Evolutionary conservation across 164 flowering plant species (phyloP).

Genomic region (Aristolochia californica): DNA sequence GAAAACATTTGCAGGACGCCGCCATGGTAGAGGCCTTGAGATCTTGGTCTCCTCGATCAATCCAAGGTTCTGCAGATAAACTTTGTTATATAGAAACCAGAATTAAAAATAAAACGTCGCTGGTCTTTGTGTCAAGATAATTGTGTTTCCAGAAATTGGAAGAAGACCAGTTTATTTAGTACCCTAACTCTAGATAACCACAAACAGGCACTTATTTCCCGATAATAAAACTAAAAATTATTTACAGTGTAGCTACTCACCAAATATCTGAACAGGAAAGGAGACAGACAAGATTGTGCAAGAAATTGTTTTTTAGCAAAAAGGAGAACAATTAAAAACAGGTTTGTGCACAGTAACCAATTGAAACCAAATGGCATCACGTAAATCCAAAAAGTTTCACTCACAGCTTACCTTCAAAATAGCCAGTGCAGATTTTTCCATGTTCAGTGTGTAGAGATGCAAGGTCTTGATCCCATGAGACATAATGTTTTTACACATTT

Average conservation of each 20-base stretch:
- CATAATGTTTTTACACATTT: constrained; percentile 95
- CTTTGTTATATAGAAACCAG: not conserved
- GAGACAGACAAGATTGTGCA: not conserved
- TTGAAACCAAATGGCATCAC: too few species aligned
- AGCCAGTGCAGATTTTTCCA: constrained; percentile 90
- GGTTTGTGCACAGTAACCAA: too few species aligned
- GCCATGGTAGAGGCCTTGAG: constrained; percentile 80
- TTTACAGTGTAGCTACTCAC: too few species aligned
- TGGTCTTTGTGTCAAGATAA: too few species aligned
- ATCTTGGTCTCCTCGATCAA: constrained; percentile 77
- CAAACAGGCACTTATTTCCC: too few species aligned
- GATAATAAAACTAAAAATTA: too few species aligned
- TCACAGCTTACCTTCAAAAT: constrained; percentile 54
- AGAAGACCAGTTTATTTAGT: too few species aligned
- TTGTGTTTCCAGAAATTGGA: too few species aligned
- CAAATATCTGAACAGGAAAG: not conserved
- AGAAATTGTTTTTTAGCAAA: too few species aligned
- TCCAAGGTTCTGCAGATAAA: constrained; percentile 69
- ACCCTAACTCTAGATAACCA: too few species aligned
- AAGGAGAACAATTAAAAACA: not conserved
- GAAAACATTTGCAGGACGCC: constrained; percentile 73
- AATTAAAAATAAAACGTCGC: not conserved
- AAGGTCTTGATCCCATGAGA: constrained; percentile 76
- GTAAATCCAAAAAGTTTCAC: not conserved
- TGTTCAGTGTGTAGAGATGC: constrained; percentile 89